Conservation (phyloP, 2,329 filamentous ascomycete species). For the Colletotrichum godetiae region DNA sequence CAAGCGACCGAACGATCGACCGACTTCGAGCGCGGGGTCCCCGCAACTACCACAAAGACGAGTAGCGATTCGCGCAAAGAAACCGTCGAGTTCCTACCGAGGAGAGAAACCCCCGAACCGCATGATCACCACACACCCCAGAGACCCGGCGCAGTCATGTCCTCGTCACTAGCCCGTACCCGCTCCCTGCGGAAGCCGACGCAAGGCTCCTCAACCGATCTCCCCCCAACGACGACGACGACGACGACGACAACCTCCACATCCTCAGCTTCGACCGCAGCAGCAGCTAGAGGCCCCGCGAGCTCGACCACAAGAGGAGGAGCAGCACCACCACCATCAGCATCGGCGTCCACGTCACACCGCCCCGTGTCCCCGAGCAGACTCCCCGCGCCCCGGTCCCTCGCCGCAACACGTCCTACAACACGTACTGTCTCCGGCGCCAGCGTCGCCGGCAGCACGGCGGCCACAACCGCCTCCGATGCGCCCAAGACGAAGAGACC, state of each 20-base stretch:
- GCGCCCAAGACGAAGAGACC: constrained; percentile 27
- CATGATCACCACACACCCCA: not conserved
- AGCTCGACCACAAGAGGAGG: not conserved
- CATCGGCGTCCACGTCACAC: not conserved
- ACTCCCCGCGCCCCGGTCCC: constrained; percentile 24
- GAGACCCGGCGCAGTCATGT: constrained; percentile 45
- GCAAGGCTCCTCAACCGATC: constrained; percentile 38
- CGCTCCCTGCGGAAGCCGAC: constrained; percentile 61
- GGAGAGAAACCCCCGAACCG: not conserved
- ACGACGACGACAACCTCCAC: not conserved
- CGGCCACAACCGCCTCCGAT: constrained; percentile 23
- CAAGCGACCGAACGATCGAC: not conserved
- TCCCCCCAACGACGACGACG: constrained; percentile 11
- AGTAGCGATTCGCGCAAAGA: not conserved
- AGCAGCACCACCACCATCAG: not conserved
- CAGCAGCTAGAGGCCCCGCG: not conserved
- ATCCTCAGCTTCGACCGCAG: not conserved
- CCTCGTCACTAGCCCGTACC: constrained; percentile 56
- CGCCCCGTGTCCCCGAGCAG: constrained; percentile 30
- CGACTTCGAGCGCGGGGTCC: not conserved
- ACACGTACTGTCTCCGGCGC: constrained; percentile 31
- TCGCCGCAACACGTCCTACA: constrained; percentile 6
- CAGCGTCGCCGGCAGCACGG: constrained; percentile 4
- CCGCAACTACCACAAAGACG: not conserved
- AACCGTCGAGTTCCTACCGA: not conserved